Percentiles rank a stretch among this genome's conserved stretches.
phyloP scores from a whole-genome alignment of 2,329 filamentous ascomycete genomes.

The Taxawa tesnikishii region DNA sequence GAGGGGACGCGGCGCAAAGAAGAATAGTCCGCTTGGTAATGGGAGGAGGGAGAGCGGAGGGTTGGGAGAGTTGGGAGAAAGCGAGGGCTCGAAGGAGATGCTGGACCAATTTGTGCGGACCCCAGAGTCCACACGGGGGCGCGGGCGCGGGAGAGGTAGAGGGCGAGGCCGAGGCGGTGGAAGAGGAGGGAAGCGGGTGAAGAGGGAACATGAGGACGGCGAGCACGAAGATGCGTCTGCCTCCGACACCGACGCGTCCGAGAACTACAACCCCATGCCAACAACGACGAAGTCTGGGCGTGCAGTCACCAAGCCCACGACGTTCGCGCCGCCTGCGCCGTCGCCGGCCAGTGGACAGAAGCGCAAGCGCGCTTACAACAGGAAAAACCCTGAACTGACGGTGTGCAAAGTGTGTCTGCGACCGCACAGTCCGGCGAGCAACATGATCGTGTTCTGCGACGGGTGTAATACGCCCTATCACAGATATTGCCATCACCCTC shows the following conservation, averaged over 20 bases:
- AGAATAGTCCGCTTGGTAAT: slow-evolving; percentile 4
- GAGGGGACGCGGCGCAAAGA: slow-evolving; percentile 12
- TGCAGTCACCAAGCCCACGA: slow-evolving; percentile 53
- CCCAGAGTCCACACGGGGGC: slow-evolving; percentile 5
- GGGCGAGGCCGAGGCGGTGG: slow-evolving; percentile 19
- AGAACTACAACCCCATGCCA: slow-evolving; percentile 39
- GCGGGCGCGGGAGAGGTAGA: slow-evolving; percentile 12
- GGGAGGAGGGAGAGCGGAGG: slow-evolving; percentile 3
- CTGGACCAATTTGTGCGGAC: too few species aligned
- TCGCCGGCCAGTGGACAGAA: slow-evolving; percentile 36
- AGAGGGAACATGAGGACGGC: slow-evolving; percentile 12
- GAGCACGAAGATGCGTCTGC: slow-evolving; percentile 27
- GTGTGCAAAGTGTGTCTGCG: slow-evolving; percentile 63
- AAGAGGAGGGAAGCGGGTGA: slow-evolving; percentile 9
- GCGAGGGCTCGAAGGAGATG: background rate
- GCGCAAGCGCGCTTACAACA: slow-evolving; percentile 45
- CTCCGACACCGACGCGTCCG: slow-evolving; percentile 17
- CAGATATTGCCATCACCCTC: slow-evolving; percentile 67
- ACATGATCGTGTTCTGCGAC: slow-evolving; percentile 79
- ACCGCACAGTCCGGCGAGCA: slow-evolving; percentile 57
- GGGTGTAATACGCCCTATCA: slow-evolving; percentile 71
- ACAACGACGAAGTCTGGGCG: slow-evolving; percentile 67
- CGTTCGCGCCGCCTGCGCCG: slow-evolving; percentile 45
- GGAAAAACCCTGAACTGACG: slow-evolving; percentile 41
- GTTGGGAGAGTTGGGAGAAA: background rate